Evolutionary conservation across 2,329 filamentous ascomycete genomes (phyloP), one percentile per base, ranked within the genome.

Genomic region (Cadophora malorum): DNA sequence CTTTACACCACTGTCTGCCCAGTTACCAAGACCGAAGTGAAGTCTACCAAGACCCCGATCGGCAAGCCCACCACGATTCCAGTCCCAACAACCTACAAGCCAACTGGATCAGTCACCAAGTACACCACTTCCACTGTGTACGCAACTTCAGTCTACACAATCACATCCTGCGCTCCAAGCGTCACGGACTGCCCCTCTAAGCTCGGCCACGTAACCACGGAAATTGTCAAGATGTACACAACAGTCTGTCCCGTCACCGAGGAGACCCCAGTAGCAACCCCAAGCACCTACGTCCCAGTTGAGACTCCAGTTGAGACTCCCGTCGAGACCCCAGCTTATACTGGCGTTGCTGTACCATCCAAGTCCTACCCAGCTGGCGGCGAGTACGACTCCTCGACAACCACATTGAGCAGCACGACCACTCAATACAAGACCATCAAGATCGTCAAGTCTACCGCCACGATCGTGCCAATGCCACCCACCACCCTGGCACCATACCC

Each of bases 101-200:
- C 64, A n/a, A 63, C 55, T 2, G 63, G 41, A 12, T 38, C 60
- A n/a, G 49, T 63, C 9, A 68, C 68, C 10, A 38, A 66, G 16
- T 75, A 74, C 41, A 74, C 80, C 25, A 76, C 73, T 67, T 83
- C 83, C 3, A 85, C 85, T 45, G 77, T 86, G 74, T 85, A 81
- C 79, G 82, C 81, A 67, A 87, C 85, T 53, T 76, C 79, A 1
- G 76, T 83, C 69, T 80, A 80, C 71, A 87, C 85, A 66, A 79
- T 87, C 76, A 86, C 83, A 65, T 83, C 80, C 72, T 85, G 84
- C 72, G 81, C 77, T 4, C 72, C 81, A 45, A 78, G 79, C 64
- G 78, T 84, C 31, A 80, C 82, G 45, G 79, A 86, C 79, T 89
- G 86, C 81, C 85, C 85, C 38, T 82, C 78, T 12, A 76, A 69